Evolutionary conservation across 345 rosid species (phyloP).

Genomic region (Noccaea bulbosa): DNA sequence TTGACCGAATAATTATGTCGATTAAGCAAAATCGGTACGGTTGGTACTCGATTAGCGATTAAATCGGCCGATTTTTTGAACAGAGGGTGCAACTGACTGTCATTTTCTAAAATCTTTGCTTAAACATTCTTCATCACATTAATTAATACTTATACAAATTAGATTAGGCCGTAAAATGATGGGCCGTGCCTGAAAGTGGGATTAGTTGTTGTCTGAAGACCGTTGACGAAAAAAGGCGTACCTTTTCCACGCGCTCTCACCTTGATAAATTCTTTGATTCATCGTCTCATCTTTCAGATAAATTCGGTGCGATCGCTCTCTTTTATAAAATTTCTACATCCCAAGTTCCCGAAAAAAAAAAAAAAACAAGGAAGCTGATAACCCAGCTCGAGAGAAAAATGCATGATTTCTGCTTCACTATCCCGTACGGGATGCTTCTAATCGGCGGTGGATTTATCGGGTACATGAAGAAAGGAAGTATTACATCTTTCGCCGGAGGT

Average conservation of each 20-base stretch:
- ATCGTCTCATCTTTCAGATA: slow-evolving; percentile 23
- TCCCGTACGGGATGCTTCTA: slow-evolving; percentile 88
- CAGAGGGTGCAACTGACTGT: no score
- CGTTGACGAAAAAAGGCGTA: slow-evolving; percentile 43
- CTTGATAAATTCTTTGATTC: background rate
- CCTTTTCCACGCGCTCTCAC: slow-evolving; percentile 49
- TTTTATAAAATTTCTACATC: slow-evolving; percentile 18
- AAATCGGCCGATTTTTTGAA: no score
- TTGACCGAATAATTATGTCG: no score
- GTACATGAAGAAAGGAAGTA: slow-evolving; percentile 72
- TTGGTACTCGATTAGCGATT: no score
- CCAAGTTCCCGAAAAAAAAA: no score
- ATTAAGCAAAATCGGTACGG: no score
- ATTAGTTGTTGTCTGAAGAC: slow-evolving; percentile 36
- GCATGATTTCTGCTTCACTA: slow-evolving; percentile 98
- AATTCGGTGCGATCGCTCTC: background rate
- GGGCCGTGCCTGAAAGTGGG: slow-evolving; percentile 25
- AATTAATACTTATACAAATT: background rate
- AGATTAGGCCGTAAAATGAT: slow-evolving; percentile 13
- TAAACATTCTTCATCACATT: slow-evolving; percentile 21
- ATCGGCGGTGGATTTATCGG: slow-evolving; percentile 87
- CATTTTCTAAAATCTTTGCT: no score
- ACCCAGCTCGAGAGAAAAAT: slow-evolving; percentile 41
- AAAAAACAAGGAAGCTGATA: background rate
- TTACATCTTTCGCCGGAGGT: slow-evolving; percentile 84